Conservation (phyloP, 139 green algal species). For the Bryopsis sp. region DNA sequence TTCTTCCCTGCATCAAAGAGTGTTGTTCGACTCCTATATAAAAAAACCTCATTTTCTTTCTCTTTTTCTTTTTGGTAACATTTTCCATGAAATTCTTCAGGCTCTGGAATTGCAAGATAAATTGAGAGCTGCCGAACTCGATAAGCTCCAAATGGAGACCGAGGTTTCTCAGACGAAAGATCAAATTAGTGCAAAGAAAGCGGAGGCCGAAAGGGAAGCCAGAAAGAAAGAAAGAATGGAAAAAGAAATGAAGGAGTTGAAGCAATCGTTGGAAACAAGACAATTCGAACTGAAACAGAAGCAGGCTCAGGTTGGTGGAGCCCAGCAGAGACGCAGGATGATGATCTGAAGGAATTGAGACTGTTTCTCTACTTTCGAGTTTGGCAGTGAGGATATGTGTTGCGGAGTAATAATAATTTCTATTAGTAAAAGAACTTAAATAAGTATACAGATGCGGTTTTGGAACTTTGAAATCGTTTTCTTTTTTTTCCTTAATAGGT, state of each 20-base stretch:
- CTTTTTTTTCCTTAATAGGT: slow-evolving; percentile 30
- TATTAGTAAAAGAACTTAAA: too few relatives aligned
- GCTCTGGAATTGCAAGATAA: slow-evolving; percentile 54
- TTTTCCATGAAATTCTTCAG: too few relatives aligned
- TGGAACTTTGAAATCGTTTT: slow-evolving; percentile 11
- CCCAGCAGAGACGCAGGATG: slow-evolving; percentile 7
- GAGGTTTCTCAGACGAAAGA: slow-evolving; percentile 56
- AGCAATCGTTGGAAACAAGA: slow-evolving; percentile 48
- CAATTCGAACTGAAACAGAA: slow-evolving; percentile 70
- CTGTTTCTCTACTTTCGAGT: not conserved
- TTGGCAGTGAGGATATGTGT: too few relatives aligned
- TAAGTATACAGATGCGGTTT: not conserved
- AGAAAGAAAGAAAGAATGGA: slow-evolving; percentile 67
- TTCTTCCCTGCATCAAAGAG: not conserved
- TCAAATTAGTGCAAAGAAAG: slow-evolving; percentile 35
- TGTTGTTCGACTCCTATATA: not conserved
- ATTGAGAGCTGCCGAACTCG: slow-evolving; percentile 48
- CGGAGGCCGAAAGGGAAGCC: slow-evolving; percentile 63
- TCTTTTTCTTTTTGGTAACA: too few relatives aligned
- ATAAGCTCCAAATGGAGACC: slow-evolving; percentile 52
- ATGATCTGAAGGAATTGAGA: not conserved
- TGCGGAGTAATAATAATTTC: too few relatives aligned
- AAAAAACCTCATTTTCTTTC: not conserved
- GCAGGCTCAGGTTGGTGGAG: slow-evolving; percentile 33
- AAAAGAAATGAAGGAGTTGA: slow-evolving; percentile 66